phyloP scores from a whole-genome alignment of 2,329 filamentous ascomycete genomes.

The Basipetospora chlamydospora region DNA sequence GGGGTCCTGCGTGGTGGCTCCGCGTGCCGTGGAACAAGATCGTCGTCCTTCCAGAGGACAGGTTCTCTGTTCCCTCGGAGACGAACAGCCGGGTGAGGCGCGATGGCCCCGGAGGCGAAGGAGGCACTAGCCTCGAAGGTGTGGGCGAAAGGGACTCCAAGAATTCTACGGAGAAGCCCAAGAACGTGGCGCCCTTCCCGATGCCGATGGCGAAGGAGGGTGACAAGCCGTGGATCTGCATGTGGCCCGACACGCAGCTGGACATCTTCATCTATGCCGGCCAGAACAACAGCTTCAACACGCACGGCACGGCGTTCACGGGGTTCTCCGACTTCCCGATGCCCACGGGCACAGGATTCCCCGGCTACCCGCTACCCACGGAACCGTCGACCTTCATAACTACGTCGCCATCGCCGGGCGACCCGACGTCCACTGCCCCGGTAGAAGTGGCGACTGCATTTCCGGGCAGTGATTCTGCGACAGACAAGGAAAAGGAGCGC shows the following conservation, averaged over 20 bases:
- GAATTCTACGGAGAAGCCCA: conserved; percentile 9
- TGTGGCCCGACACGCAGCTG: conserved; percentile 39
- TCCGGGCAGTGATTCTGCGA: neutral
- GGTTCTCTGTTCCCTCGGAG: conserved; percentile 15
- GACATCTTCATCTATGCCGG: conserved; percentile 43
- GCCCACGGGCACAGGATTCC: conserved; percentile 4
- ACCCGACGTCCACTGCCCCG: neutral
- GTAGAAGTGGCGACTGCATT: neutral
- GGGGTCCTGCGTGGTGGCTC: conserved; percentile 42
- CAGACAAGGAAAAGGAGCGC: conserved; percentile 3
- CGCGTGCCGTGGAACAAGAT: conserved; percentile 39
- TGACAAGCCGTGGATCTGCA: conserved; percentile 43
- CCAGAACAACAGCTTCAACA: conserved; percentile 29
- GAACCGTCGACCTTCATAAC: neutral
- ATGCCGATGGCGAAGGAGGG: conserved; percentile 22
- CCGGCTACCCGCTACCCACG: conserved; percentile 6
- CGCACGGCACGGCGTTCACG: conserved; percentile 1
- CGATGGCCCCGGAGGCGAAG: too few species aligned
- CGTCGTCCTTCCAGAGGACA: conserved; percentile 32
- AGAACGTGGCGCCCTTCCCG: conserved; percentile 11
- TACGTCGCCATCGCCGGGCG: neutral
- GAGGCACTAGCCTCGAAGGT: too few species aligned
- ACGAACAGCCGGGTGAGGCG: neutral
- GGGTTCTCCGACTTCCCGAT: conserved; percentile 6
- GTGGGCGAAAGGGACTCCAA: neutral